Evolutionary conservation across 2,329 filamentous ascomycete species (phyloP).

Genomic region (Arthrinium puccinioides): DNA sequence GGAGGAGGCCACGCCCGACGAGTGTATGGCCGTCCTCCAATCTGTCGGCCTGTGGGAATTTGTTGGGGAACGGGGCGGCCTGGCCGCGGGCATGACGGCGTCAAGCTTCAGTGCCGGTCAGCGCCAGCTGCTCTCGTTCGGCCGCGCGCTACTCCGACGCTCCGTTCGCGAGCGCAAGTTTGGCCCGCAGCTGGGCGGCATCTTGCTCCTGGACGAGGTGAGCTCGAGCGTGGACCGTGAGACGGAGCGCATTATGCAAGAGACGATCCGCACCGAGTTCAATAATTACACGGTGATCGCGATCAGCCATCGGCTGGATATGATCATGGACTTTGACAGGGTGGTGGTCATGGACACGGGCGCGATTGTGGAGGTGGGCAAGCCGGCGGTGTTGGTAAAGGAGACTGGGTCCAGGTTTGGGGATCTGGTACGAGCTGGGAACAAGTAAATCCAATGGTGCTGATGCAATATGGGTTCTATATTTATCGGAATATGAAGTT

Average conservation of each 20-base stretch:
- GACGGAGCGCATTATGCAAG: slow-evolving; percentile 22
- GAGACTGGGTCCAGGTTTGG: too few relatives aligned
- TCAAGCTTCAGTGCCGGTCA: slow-evolving; percentile 44
- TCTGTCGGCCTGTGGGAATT: slow-evolving; percentile 14
- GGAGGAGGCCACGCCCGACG: slow-evolving; percentile 8
- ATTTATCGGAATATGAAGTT: too few relatives aligned
- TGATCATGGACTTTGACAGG: slow-evolving; percentile 40
- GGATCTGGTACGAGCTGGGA: too few relatives aligned
- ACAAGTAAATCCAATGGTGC: too few relatives aligned
- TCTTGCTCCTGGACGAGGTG: slow-evolving; percentile 23
- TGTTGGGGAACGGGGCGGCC: slow-evolving; percentile 14
- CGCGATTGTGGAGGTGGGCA: slow-evolving; percentile 27
- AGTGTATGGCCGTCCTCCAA: slow-evolving; percentile 15
- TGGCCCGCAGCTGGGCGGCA: slow-evolving; percentile 8
- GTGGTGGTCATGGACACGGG: slow-evolving; percentile 39
- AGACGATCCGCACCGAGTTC: slow-evolving; percentile 22
- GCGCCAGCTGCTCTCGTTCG: slow-evolving; percentile 18
- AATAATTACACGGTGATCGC: slow-evolving; percentile 43
- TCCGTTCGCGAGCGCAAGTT: slow-evolving; percentile 1
- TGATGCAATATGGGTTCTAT: too few relatives aligned
- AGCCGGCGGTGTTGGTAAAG: slow-evolving; percentile 3
- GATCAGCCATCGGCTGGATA: slow-evolving; percentile 32
- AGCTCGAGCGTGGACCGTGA: slow-evolving; percentile 21
- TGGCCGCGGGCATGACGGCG: slow-evolving; percentile 26
- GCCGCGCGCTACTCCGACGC: slow-evolving; percentile 17